These are phyloP conservation scores for Moesziomyces antarcticus DNA, from an alignment of 1,284 basidiomycete genomes.

Conservation along the genomic window DNA sequence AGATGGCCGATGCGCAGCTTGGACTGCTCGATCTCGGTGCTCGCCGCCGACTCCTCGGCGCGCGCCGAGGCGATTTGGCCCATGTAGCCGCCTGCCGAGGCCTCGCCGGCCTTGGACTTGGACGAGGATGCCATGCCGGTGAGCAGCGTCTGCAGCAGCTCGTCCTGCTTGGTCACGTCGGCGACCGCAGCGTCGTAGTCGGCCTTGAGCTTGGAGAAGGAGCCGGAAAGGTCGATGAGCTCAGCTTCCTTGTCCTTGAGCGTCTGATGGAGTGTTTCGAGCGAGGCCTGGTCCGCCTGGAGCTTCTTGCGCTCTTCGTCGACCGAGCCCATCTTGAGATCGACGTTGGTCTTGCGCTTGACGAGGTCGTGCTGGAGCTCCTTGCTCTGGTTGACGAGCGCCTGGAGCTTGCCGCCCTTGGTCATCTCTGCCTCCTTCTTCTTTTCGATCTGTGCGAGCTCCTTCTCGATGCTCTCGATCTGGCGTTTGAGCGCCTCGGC, in stretches of 20 bases:
- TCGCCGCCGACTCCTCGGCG: constrained; percentile 78
- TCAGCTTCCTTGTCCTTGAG: constrained; percentile 69
- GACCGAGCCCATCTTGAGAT: constrained; percentile 82
- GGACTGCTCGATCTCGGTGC: constrained; percentile 86
- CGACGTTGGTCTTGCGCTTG: constrained; percentile 86
- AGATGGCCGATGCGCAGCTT: constrained; percentile 81
- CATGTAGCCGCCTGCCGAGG: constrained; percentile 87
- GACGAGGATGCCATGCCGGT: constrained; percentile 83
- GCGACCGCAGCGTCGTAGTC: constrained; percentile 76
- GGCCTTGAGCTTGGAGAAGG: constrained; percentile 70
- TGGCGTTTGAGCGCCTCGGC: constrained; percentile 63
- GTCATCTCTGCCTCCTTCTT: constrained; percentile 73
- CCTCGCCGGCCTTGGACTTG: constrained; percentile 71
- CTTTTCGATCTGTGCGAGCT: constrained; percentile 70
- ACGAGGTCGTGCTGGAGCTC: constrained; percentile 85
- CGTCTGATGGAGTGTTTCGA: constrained; percentile 67
- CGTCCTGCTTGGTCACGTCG: constrained; percentile 81
- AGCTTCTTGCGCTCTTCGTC: constrained; percentile 82
- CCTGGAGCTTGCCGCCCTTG: constrained; percentile 83
- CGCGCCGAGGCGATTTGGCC: constrained; percentile 93
- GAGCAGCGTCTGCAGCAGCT: constrained; percentile 92
- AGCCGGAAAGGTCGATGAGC: constrained; percentile 34
- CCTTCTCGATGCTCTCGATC: constrained; percentile 70
- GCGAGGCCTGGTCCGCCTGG: constrained; percentile 72
- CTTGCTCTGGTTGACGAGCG: constrained; percentile 81